Conservation (phyloP, 106 monocot genomes). For the Dioscorea zingiberensis region DNA sequence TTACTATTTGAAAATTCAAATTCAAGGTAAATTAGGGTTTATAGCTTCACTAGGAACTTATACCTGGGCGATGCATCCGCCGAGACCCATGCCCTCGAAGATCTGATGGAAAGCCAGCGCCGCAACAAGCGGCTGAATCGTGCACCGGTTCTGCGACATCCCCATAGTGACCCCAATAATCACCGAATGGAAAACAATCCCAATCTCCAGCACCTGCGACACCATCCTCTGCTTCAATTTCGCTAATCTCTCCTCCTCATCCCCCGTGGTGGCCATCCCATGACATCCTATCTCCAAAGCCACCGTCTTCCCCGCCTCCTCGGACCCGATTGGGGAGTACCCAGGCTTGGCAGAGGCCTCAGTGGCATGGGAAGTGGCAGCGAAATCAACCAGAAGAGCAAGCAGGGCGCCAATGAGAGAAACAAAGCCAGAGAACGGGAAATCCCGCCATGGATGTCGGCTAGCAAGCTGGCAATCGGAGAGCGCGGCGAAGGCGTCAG, state of each 20-base stretch:
- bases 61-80: constrained; percentile 97
- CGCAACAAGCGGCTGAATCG: constrained; percentile 75
- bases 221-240: constrained; percentile 89
- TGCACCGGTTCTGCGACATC: constrained; percentile 90
- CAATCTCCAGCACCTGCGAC: constrained; percentile 88
- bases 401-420: constrained; percentile 69
- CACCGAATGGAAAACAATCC: constrained; percentile 91
- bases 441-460: constrained; percentile 74
- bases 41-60: neutral
- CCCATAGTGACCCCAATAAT: constrained; percentile 94
- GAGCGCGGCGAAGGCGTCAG: constrained; percentile 82
- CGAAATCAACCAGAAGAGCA: constrained; percentile 83
- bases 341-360: neutral
- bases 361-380: constrained; percentile 57
- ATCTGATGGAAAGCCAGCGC: constrained; percentile 89
- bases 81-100: constrained; percentile 95
- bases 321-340: constrained; percentile 15
- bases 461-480: constrained; percentile 61
- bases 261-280: neutral
- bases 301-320: constrained; percentile 4
- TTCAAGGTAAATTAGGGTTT: no score
- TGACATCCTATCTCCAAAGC: neutral
- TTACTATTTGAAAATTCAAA: no score
- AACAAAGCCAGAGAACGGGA: constrained; percentile 89
- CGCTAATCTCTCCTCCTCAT: constrained; percentile 57